Evolutionary conservation across 148 eudicot species (phyloP), one percentile per base, ranked within the genome.

Genomic region (Rhododendron vialii): DNA sequence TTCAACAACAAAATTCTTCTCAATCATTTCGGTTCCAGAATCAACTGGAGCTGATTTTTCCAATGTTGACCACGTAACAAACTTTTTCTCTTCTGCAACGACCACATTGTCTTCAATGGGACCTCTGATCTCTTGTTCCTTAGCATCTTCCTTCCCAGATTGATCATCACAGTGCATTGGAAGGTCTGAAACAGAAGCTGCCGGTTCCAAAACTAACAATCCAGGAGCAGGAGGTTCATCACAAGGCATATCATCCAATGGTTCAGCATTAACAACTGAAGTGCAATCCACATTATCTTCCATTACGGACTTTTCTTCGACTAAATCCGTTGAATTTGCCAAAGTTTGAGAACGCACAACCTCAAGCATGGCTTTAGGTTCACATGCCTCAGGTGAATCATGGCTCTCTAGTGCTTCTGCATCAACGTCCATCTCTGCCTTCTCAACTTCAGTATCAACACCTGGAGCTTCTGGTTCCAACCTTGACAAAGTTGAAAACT

Each of bases 401-500:
- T 41, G 45, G 71, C 55, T 81, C 85, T 88, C 84, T 45, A 69
- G 86, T 77, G 43, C 81, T 78, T 65, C 45, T 76, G 78, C 24
- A 51, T 61, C 77, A 74, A 67, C 85, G 38, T 71, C 86, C 59
- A 8, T 86, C 75, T 77, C 26, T n/a, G 63, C 12, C 69, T 53
- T 84, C 61, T 65, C 35, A 20, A 55, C 79, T 81, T 20, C 77
- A 73, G 81, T 1, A 78, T 85, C 79, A 30, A 59, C 82, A 88
- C 61, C 18, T 26, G 61, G 26, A 80, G 81, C 45, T 83, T 36
- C 82, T 82, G 87, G 61, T 84, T 86, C 74, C 76, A 33, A 71
- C 2, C 41, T 71, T 13, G 76, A 71, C 38, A 33, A 28, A 47
- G 61, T 36, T 50, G 47, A 50, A 35, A 5, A 75, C 79, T 17